phyloP scores from a whole-genome alignment of 75 land plant genomes.

The Azolla pinnata region DNA sequence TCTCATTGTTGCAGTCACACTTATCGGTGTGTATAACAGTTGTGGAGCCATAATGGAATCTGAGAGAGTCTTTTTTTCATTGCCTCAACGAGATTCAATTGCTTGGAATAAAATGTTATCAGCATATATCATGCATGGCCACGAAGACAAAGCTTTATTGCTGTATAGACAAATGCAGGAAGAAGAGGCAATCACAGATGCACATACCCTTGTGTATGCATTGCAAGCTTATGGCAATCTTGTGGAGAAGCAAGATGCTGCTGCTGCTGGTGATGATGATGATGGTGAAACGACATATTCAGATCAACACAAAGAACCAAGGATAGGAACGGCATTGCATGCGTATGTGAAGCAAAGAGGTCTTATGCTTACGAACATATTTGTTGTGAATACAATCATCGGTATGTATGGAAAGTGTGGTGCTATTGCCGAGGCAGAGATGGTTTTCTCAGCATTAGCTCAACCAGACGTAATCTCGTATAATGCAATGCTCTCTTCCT shows the following conservation, averaged over 20 bases:
- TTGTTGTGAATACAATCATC: background rate
- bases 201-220: constrained; percentile 7
- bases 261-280: too few species aligned
- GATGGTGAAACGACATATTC: too few species aligned
- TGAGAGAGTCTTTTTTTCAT: background rate
- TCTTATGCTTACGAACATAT: background rate
- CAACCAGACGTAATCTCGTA: background rate
- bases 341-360: background rate
- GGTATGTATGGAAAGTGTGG: background rate
- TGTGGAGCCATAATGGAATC: background rate
- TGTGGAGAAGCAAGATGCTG: background rate
- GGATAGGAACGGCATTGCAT: background rate
- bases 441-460: background rate
- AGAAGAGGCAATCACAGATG: background rate
- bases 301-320: too few species aligned
- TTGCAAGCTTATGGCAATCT: constrained; percentile 7
- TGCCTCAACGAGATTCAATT: background rate
- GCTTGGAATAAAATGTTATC: constrained; percentile 12
- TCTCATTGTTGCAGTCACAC: background rate
- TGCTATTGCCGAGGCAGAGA: background rate
- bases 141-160: constrained; percentile 1
- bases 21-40: background rate
- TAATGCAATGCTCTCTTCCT: background rate
- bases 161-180: constrained; percentile 4
- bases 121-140: constrained; percentile 3